Evolutionary conservation across 768 basidiomycete species (phyloP), one percentile per base, ranked within the genome.

Genomic region (Myochromella boudieri): DNA sequence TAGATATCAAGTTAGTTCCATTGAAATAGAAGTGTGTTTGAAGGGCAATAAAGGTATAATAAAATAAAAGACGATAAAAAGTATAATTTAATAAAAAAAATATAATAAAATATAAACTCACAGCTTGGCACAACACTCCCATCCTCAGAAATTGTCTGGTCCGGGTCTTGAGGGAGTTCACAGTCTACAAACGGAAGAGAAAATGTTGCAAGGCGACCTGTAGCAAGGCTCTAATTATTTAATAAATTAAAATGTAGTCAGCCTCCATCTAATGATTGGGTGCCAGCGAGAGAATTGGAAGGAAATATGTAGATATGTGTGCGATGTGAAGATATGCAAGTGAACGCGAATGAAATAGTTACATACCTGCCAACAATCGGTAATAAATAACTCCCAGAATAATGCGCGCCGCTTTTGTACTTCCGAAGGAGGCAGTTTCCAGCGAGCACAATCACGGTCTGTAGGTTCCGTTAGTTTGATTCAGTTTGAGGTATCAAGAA

Each of bases 381-480:
- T 83, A 52, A 85, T 82, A 54, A 84, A 85, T 22, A 87, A 49
- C 50, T 87, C 85, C 85, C 85, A 87, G 55, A 87, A 87, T 18
- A 87, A 60, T 1, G 81, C 76, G 24, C 85, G 75, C 3, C 85
- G 76, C 60, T 85, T 85, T 66, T 87, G 84, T 4, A 86, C 81
- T 56, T 85, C 85, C 1, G 74, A 69, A 3, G 75, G 73, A 4
- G 77, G 53, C 15, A 87, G 61, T 28, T 79, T 76, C 83, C 84
- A 87, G 24, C 85, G 72, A 4, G 84, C 84, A 58, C 82, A 83
- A 58, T 87, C 85, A 6, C 84, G 82, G 55, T 87, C 85, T 87
- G 45, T 33, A 17, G 1, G n/a, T n/a, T n/a, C n/a, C n/a, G n/a
- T n/a, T n/a, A n/a, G n/a, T n/a, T n/a, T n/a, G n/a, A n/a, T n/a